These are phyloP conservation scores for Ogataea allantospora DNA, from an alignment of 805 yeast species.

Conservation along the genomic window DNA sequence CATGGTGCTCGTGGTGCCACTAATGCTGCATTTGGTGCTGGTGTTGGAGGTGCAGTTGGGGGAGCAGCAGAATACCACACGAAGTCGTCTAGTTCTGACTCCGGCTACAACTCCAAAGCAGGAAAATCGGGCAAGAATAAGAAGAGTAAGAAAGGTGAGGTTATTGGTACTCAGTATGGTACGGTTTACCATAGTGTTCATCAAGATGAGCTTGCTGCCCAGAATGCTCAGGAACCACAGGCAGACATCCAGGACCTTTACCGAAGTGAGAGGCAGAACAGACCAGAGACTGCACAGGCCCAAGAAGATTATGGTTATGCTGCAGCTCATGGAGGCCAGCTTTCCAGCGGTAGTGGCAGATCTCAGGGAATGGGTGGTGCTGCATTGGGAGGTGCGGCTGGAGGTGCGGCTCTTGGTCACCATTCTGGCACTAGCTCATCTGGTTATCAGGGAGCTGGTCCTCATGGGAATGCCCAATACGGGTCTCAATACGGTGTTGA, in stretches of 20 bases:
- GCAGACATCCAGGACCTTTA: not conserved
- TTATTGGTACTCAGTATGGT: conserved; percentile 14
- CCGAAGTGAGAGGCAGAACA: conserved; percentile 1
- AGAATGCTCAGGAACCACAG: conserved; percentile 1
- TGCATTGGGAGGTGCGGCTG: conserved; percentile 12
- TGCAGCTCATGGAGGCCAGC: conserved; percentile 4
- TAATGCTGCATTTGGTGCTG: conserved; percentile 2
- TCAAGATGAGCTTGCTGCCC: conserved; percentile 9
- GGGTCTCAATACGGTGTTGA: not conserved
- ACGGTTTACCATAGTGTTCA: conserved; percentile 19
- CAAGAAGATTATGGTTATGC: conserved; percentile 8
- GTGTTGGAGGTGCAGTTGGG: conserved; percentile 1
- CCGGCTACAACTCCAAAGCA: not conserved
- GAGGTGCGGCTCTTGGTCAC: conserved; percentile 5
- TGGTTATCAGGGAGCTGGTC: conserved; percentile 2
- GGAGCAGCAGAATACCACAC: conserved; percentile 6
- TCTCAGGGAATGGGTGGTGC: conserved; percentile 7
- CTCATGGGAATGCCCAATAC: not conserved
- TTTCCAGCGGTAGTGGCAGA: conserved; percentile 3
- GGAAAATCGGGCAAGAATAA: conserved; percentile 2
- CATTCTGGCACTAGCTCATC: conserved; percentile 2
- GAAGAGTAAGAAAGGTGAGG: not conserved
- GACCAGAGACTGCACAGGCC: conserved; percentile 3
- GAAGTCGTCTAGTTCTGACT: not conserved
- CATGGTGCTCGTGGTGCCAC: conserved; percentile 3